phyloP scores from a whole-genome alignment of 805 yeast genomes.

The Saturnispora silvae region DNA sequence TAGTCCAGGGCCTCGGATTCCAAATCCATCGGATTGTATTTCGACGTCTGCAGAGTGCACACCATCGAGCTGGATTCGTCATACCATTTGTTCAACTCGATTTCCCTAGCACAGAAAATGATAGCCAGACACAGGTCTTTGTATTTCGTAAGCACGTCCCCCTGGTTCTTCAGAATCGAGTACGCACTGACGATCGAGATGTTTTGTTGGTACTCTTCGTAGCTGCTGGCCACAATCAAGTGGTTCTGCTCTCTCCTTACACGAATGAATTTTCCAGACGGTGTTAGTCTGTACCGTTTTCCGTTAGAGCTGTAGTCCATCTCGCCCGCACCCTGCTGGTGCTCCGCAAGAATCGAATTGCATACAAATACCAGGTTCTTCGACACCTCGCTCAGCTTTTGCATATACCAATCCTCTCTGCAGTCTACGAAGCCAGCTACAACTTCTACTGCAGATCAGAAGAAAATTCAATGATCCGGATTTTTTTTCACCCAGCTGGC shows the following conservation, averaged over 20 bases:
- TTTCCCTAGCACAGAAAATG: constrained; percentile 38
- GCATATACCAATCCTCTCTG: no score
- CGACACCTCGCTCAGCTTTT: constrained; percentile 20
- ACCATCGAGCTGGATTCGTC: constrained; percentile 35
- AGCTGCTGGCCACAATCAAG: constrained; percentile 29
- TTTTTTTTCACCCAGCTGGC: no score
- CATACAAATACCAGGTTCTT: constrained; percentile 21
- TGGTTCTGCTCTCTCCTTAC: constrained; percentile 40
- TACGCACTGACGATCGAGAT: constrained; percentile 34
- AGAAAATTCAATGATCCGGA: no score
- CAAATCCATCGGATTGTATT: constrained; percentile 22
- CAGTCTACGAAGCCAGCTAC: no score
- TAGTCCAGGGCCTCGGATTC: constrained; percentile 28
- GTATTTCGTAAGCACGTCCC: constrained; percentile 26
- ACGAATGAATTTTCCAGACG: constrained; percentile 36
- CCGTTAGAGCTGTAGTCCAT: constrained; percentile 30
- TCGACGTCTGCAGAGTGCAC: constrained; percentile 26
- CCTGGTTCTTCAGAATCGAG: constrained; percentile 31
- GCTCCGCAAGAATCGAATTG: constrained; percentile 20
- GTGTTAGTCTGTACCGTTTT: constrained; percentile 36
- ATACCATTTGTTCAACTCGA: constrained; percentile 41
- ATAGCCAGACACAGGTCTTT: constrained; percentile 37
- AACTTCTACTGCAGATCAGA: no score
- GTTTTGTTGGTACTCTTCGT: constrained; percentile 19
- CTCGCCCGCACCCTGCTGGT: constrained; percentile 23